A percentile compares a stretch with the other conserved stretches of the same genome.
These are phyloP conservation scores for Phytophthora uliginosa DNA, from an alignment of 352 stramenopile genomes.

Conservation along the genomic window DNA sequence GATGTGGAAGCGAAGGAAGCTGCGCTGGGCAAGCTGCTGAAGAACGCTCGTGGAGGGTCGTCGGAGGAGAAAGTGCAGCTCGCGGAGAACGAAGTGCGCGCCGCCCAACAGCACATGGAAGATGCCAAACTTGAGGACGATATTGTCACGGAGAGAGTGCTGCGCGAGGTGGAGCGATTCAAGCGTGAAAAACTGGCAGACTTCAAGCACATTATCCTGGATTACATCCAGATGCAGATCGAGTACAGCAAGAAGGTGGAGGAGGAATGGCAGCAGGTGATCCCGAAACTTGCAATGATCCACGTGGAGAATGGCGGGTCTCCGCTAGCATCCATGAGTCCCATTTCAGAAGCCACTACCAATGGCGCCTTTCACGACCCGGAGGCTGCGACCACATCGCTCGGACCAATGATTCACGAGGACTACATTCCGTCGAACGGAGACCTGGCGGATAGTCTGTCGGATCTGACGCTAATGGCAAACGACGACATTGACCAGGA, in stretches of 20 bases:
- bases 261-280: conserved; percentile 82
- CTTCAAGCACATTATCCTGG: conserved; percentile 96
- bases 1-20: conserved; percentile 91
- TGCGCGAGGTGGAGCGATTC: conserved; percentile 98
- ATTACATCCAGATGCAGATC: conserved; percentile 98
- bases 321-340: conserved; percentile 47
- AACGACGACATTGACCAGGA: conserved; percentile 42
- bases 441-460: conserved; percentile 58
- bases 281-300: conserved; percentile 80
- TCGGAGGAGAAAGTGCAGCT: conserved; percentile 91
- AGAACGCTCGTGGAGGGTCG: conserved; percentile 53
- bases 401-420: conserved; percentile 68
- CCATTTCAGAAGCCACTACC: conserved; percentile 37
- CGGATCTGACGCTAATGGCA: conserved; percentile 61
- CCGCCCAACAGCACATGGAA: conserved; percentile 89
- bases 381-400: conserved; percentile 17
- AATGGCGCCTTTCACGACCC: conserved; percentile 28
- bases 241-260: conserved; percentile 97
- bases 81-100: conserved; percentile 81
- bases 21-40: conserved; percentile 69
- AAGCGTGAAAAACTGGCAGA: conserved; percentile 96
- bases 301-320: conserved; percentile 62
- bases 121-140: conserved; percentile 95
- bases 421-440: conserved; percentile 80
- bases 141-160: conserved; percentile 94